A percentile compares a stretch with the other conserved stretches of the same genome.
These are phyloP conservation scores for Ogataea wickerhamii DNA, from an alignment of 805 yeast species.

Conservation along the genomic window DNA sequence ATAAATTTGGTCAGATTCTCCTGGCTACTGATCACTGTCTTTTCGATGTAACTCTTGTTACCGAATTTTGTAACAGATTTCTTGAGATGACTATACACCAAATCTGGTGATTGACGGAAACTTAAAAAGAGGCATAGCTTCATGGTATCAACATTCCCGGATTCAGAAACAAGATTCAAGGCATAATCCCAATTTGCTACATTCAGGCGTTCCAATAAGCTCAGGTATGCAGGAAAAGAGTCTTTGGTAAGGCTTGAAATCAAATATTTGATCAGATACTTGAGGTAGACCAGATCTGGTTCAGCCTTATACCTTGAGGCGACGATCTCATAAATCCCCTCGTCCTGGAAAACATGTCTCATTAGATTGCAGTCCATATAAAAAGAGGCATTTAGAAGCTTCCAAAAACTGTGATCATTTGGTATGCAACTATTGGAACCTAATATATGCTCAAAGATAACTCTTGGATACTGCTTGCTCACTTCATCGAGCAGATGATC, in stretches of 20 bases:
- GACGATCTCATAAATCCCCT: neutral
- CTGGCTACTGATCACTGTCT: constrained; percentile 42
- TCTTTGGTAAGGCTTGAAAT: neutral
- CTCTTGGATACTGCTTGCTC: constrained; percentile 9
- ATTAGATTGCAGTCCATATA: constrained; percentile 2
- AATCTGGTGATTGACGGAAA: neutral
- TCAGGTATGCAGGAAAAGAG: constrained; percentile 5
- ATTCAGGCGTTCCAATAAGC: constrained; percentile 4
- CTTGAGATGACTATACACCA: constrained; percentile 4
- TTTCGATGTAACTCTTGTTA: constrained; percentile 20
- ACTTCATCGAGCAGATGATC: constrained; percentile 5
- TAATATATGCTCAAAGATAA: constrained; percentile 1
- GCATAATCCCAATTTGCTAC: constrained; percentile 9
- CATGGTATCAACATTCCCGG: constrained; percentile 3
- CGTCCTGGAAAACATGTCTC: constrained; percentile 3
- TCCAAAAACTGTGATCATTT: constrained; percentile 9
- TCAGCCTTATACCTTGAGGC: constrained; percentile 1
- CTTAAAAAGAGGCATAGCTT: constrained; percentile 6
- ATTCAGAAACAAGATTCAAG: constrained; percentile 1
- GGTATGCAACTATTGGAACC: neutral
- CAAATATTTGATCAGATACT: constrained; percentile 5
- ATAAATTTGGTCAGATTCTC: constrained; percentile 46
- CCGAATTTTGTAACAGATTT: constrained; percentile 20
- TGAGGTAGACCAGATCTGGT: constrained; percentile 8
- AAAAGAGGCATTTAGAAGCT: constrained; percentile 9